Conservation (phyloP, 768 basidiomycete species). For the Nidularia pulvinata region DNA sequence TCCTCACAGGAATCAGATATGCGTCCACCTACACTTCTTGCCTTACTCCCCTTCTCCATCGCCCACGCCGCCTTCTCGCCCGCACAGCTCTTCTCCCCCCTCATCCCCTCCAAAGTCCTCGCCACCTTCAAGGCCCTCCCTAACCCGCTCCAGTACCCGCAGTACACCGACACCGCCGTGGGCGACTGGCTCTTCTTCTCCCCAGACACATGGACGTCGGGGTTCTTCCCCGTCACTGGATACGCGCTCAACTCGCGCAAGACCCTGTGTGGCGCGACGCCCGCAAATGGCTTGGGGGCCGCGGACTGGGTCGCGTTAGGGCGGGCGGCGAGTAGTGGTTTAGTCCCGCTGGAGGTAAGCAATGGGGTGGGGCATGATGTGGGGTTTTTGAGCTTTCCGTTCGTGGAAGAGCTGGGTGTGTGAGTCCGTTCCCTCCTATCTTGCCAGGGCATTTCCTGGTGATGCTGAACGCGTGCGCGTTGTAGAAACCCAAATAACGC, state of each 20-base stretch:
- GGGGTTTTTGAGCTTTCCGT: slow-evolving; percentile 72
- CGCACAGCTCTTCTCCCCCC: slow-evolving; percentile 54
- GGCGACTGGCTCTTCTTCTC: slow-evolving; percentile 55
- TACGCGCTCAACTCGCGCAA: slow-evolving; percentile 61
- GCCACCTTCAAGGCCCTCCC: slow-evolving; percentile 46
- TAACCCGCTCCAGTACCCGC: slow-evolving; percentile 51
- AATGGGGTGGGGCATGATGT: slow-evolving; percentile 65
- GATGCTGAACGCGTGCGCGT: background rate
- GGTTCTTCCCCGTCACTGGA: slow-evolving; percentile 62
- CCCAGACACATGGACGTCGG: slow-evolving; percentile 66
- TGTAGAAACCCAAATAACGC: slow-evolving; percentile 54
- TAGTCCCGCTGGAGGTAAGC: slow-evolving; percentile 46
- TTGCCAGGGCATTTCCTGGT: background rate
- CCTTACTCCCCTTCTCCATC: background rate
- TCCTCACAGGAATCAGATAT: background rate
- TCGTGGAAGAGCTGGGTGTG: slow-evolving; percentile 60
- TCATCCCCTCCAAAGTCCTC: slow-evolving; percentile 59
- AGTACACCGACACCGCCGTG: slow-evolving; percentile 47
- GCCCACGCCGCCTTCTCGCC: slow-evolving; percentile 25
- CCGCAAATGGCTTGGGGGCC: slow-evolving; percentile 30
- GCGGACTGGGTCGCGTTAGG: slow-evolving; percentile 60
- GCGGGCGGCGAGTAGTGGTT: slow-evolving; percentile 45
- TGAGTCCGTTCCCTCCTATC: slow-evolving; percentile 30
- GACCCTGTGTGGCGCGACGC: slow-evolving; percentile 39
- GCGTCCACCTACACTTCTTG: background rate